Conservation (phyloP, 257 asterid species). For the Capsicum pubescens region DNA sequence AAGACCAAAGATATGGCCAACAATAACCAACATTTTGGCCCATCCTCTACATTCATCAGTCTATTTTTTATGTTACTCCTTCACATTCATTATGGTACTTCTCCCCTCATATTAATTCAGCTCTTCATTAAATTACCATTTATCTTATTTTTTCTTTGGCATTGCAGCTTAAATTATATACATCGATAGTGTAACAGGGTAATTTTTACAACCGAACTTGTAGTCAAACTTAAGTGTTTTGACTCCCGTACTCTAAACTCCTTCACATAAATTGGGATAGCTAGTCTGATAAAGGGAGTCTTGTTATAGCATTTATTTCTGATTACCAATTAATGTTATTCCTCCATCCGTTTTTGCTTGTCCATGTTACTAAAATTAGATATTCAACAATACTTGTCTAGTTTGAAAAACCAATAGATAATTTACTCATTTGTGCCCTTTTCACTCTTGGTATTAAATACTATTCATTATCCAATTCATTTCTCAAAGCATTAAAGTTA, state of each 20-base stretch:
- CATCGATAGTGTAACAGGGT: background rate
- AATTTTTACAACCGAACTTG: background rate
- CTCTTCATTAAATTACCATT: background rate
- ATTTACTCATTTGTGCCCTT: no score
- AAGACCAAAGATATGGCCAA: conserved; percentile 36
- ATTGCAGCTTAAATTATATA: background rate
- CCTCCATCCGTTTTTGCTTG: no score
- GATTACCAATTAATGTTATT: no score
- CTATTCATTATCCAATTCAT: no score
- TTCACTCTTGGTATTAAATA: no score
- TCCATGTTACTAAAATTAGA: no score
- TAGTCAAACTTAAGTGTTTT: background rate
- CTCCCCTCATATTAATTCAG: background rate
- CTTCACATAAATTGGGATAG: background rate
- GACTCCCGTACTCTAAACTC: background rate
- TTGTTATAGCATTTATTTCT: background rate
- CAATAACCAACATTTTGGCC: background rate
- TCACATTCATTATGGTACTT: conserved; percentile 53
- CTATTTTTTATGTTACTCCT: conserved; percentile 53
- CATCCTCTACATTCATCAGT: conserved; percentile 39
- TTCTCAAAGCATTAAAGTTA: no score
- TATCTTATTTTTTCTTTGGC: background rate
- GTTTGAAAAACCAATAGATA: no score
- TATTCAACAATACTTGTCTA: no score
- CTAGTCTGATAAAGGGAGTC: background rate